Evolutionary conservation across 225 moss, liverwort and hornwort species (phyloP).

Genomic region (Thuidium tamariscinum): DNA sequence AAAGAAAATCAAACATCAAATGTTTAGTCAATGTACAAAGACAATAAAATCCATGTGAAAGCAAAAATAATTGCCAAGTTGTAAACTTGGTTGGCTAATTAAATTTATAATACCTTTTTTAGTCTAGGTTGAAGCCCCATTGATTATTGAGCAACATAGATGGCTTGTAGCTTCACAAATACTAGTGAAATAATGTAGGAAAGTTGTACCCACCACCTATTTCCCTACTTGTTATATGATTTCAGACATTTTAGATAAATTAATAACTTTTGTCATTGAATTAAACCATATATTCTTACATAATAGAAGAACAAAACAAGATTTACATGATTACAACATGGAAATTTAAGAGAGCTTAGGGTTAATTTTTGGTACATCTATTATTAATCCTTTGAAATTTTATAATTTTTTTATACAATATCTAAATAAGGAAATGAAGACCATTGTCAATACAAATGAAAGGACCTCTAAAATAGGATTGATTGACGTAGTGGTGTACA

Average conservation of each 20-base stretch:
- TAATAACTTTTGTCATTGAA: neutral
- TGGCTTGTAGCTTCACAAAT: too few species aligned
- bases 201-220: neutral
- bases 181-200: too few species aligned
- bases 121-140: rapidly evolving
- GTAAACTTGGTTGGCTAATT: neutral
- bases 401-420: neutral
- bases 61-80: rapidly evolving
- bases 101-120: rapidly evolving
- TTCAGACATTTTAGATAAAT: rapidly evolving
- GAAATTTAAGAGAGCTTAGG: rapidly evolving
- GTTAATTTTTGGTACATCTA: neutral
- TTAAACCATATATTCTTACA: neutral
- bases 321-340: neutral
- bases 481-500: neutral
- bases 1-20: too few species aligned
- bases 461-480: rapidly evolving
- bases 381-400: neutral
- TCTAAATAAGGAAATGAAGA: rapidly evolving
- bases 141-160: rapidly evolving
- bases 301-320: rapidly evolving
- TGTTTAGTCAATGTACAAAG: rapidly evolving
- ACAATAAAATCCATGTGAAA: too few species aligned
- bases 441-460: neutral
- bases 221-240: neutral